Base-by-base conservation (phyloP, 2,329 filamentous ascomycete species). In the Pseudopyrenochaeta lycopersici region DNA sequence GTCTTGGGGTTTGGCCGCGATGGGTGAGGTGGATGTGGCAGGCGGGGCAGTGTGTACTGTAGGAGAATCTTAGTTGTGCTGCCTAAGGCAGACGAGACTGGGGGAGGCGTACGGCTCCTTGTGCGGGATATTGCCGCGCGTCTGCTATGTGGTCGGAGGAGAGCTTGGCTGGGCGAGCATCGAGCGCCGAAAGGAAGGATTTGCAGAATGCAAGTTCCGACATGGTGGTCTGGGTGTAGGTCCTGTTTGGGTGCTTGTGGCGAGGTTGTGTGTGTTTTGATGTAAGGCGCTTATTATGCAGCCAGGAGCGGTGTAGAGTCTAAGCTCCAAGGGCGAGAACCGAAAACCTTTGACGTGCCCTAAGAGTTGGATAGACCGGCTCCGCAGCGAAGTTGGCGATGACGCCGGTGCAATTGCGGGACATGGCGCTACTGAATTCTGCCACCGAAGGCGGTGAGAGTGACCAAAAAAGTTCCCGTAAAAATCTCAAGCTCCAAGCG, bases 61-160 rank as follows among this genome's bases (percentile, higher is more conserved):
- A 36, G 58, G 36, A 30, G 45, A 27, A 38, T 45, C 42, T 58
- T 23, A 49, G 49, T 56, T 39, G 73, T 54, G 75, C 74, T n/a
- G 74, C 56, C 27, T 58, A 38, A 20, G 20, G 9, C 60, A 32
- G 73, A 52, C 15, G 60, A 73, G 59, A 12, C 14, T 27, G 9
- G 33, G 51, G 20, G 60, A 27, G 44, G 75, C 88, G 27, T 85
- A 97, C 94, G 14, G 92, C 89, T 62, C 87, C 83, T 58, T 90
- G 87, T 21, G 90, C 81, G 20, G 91, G 90, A 73, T 94, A 93
- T 63, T 84, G 86, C 67, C 88, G 88, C 44, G 91, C 87, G 72
- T 97, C 91, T 77, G 94, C 91, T 76, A 96, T 88, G 86, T 97
- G 90, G 76, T 98, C 92, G 61, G 90, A 82, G n/a, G 89, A 87